phyloP scores from a whole-genome alignment of 31 red algal genomes.

The Endocladia muricata region DNA sequence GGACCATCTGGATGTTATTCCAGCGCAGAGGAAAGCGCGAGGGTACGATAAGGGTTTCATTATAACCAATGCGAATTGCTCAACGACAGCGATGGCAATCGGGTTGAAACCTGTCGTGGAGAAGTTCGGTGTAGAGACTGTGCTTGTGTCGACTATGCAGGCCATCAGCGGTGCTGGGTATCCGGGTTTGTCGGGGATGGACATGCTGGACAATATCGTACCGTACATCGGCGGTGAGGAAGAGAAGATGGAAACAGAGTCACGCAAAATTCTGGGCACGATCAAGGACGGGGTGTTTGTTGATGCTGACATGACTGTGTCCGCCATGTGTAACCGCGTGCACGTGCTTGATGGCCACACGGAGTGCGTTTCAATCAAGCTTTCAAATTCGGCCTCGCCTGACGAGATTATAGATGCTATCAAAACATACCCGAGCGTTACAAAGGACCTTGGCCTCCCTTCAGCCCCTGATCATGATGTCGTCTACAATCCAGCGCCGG shows the following conservation, averaged over 20 bases:
- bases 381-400: slow-evolving; percentile 56
- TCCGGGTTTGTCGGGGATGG: slow-evolving; percentile 89
- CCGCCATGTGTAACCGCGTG: slow-evolving; percentile 99
- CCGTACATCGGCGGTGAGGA: slow-evolving; percentile 95
- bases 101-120: slow-evolving; percentile 81
- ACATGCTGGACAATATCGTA: slow-evolving; percentile 96
- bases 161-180: slow-evolving; percentile 97
- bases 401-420: slow-evolving; percentile 83
- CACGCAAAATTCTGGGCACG: slow-evolving; percentile 71
- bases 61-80: slow-evolving; percentile 99
- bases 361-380: slow-evolving; percentile 81
- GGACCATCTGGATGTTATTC: slow-evolving; percentile 82
- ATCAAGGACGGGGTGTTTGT: slow-evolving; percentile 55
- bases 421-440: slow-evolving; percentile 75
- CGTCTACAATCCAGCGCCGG: slow-evolving; percentile 53
- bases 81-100: slow-evolving; percentile 88
- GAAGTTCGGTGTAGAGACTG: slow-evolving; percentile 84
- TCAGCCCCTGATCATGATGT: slow-evolving; percentile 89
- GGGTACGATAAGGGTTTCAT: slow-evolving; percentile 74
- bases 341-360: slow-evolving; percentile 93
- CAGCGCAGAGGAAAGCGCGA: slow-evolving; percentile 40
- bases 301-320: slow-evolving; percentile 71
- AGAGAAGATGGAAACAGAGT: slow-evolving; percentile 95
- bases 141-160: slow-evolving; percentile 96
- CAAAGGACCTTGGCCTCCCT: slow-evolving; percentile 79